Evolutionary conservation across 306 rosid genomes (phyloP), one percentile per base, ranked within the genome.

Genomic region (Malus sieversii): DNA sequence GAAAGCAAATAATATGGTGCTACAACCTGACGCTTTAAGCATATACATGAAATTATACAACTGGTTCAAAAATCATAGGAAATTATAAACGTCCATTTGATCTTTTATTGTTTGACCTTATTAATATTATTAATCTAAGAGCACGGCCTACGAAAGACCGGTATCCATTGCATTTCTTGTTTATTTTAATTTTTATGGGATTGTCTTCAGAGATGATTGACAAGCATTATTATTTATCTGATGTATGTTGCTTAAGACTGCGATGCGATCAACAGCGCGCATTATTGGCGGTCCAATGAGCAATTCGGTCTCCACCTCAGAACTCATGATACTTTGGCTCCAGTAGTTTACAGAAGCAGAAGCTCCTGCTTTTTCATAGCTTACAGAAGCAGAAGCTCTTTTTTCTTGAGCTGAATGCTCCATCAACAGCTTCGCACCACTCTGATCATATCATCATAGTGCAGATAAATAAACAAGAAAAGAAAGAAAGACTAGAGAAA

Each of bases 271-370:
- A n/a, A n/a, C 27, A 57, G 13, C 2, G 74, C 71, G 84, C 22
- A 67, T 70, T 29, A 74, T 30, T 19, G 90, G 91, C 62, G 77
- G 80, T 76, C 91, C 91, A 22, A 89, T 87, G 79, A 67, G 81
- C 71, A 90, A 67, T 19, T 79, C 84, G 0, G 89, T 88, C 73
- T 84, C 90, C 51, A 77, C 86, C 12, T 75, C 82, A 6, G 80
- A 76, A 76, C 58, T 69, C 63, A 29, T 57, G 70, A 73, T 48
- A 32, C 68, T 79, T 61, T 65, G 74, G 71, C 81, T 70, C 77
- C 80, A 3, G 35, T 33, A 7, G 8, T 14, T 53, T 72, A 48
- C 52, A 33, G 2, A 20, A n/a, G 62, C 55, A 51, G 45, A 40
- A 48, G 55, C 55, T 48, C 55, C 55, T 16, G 55, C 55, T 48